phyloP scores from a whole-genome alignment of 331 rosid species.

The Pyracantha coccinea region DNA sequence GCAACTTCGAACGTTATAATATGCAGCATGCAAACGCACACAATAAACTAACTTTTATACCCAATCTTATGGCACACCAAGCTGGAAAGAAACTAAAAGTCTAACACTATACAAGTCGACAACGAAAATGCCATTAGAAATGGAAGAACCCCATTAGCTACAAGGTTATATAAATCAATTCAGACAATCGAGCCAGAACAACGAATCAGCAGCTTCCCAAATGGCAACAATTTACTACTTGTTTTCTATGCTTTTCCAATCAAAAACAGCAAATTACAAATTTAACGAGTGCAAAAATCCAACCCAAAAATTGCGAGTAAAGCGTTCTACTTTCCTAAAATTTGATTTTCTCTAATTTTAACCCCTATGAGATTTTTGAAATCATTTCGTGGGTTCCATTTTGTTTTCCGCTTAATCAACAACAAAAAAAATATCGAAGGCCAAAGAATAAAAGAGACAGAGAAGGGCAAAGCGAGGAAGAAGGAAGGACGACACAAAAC shows the following conservation, averaged over 20 bases:
- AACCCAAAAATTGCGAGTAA: not conserved
- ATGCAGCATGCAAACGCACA: not conserved
- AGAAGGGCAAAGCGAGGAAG: not conserved
- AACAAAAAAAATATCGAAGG: not conserved
- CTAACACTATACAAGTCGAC: not conserved
- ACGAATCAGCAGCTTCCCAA: too few species aligned
- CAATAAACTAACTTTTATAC: not conserved
- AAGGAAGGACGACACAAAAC: slow-evolving; percentile 14
- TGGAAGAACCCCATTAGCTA: not conserved
- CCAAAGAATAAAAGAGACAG: not conserved
- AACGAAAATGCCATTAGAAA: not conserved
- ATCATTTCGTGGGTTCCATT: not conserved
- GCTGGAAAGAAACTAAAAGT: not conserved
- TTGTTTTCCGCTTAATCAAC: not conserved
- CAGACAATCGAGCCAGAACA: too few species aligned
- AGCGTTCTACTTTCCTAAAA: not conserved
- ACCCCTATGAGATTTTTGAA: not conserved
- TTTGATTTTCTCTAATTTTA: not conserved
- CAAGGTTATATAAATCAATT: not conserved
- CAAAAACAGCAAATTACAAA: not conserved
- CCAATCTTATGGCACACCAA: not conserved
- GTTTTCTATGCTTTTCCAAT: not conserved
- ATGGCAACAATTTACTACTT: too few species aligned
- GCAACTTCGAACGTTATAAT: not conserved
- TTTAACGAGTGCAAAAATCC: not conserved